Base-by-base conservation (phyloP, 805 yeast genomes). In the Yamadazyma insecticola region DNA sequence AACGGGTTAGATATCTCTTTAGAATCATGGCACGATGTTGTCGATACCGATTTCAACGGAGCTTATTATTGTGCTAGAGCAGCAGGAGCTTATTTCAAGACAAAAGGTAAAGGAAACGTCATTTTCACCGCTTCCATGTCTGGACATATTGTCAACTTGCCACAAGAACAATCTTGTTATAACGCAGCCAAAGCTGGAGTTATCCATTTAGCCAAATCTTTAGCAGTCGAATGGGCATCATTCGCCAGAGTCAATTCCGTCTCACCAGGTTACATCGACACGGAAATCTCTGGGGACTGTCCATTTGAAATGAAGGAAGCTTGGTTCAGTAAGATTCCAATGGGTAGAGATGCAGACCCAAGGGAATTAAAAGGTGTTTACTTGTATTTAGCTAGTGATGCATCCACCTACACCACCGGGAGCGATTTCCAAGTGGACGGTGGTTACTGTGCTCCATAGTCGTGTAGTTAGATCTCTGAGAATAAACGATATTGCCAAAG, bases 41-140 rank as follows among this genome's bases (percentile, higher is more conserved):
- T 86, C 47, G 74, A 77, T 51, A 73, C 83, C 33, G 90, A 87
- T 52, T 65, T 87, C 40, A 79, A 83, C 51, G 87, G 92, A 10
- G 82, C 81, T 24, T 86, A 79, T 63, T 81, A 81, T 60, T 74
- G 89, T 49, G 81, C 95, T 39, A 79, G 81, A 62, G 63, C 71
- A 29, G 73, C 78, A 24, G 96, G 96, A 29, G 62, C 63, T 40
- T 67, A 78, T 33, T 87, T 88, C 70, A 73, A 74, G 54, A 60
- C 72, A 46, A 86, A 82, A 48, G 82, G 84, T 11, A 57, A 55
- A 35, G 96, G 96, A 20, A 81, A 92, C 4, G 66, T 88, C 44
- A 76, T 87, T 45, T 70, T 83, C 57, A 87, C 96, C 4, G 88
- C 92, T 5, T 84, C 95, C 23, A 86, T 87, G 84, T 81, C 92